Conservation (phyloP, 176 grass and related monocot species). For the Eleusine indica region DNA sequence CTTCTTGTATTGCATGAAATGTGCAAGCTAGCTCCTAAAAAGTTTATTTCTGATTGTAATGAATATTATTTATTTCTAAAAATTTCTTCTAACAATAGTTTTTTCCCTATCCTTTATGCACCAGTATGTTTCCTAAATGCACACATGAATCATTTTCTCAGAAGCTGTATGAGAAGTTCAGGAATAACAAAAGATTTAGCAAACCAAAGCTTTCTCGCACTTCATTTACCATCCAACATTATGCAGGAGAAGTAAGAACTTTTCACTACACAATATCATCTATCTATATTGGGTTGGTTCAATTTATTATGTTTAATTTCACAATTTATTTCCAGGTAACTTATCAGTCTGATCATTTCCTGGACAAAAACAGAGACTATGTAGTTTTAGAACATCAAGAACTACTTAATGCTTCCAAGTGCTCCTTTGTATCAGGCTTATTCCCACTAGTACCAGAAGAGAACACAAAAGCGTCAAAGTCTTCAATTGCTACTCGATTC, state of each 20-base stretch:
- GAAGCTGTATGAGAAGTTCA: conserved; percentile 78
- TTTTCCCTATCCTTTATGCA: conserved; percentile 38
- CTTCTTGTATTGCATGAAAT: conserved; percentile 35
- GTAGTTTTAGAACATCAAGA: conserved; percentile 84
- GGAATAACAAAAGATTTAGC: conserved; percentile 84
- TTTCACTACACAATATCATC: conserved; percentile 19
- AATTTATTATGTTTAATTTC: conserved; percentile 34
- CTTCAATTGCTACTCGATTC: conserved; percentile 80
- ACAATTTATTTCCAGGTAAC: conserved; percentile 60
- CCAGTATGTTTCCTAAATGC: conserved; percentile 86
- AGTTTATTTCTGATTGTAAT: conserved; percentile 33
- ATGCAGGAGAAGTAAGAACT: conserved; percentile 86
- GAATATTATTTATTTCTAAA: conserved; percentile 37
- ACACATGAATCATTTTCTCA: conserved; percentile 83
- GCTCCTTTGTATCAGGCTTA: conserved; percentile 73
- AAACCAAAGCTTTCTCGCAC: conserved; percentile 90
- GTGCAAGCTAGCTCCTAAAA: conserved; percentile 13
- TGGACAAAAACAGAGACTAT: conserved; percentile 98
- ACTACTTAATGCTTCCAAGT: conserved; percentile 83
- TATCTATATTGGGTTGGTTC: conserved; percentile 17
- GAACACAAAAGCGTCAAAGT: conserved; percentile 84
- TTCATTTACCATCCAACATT: conserved; percentile 84
- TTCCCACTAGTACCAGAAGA: conserved; percentile 71
- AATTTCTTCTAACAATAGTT: conserved; percentile 24
- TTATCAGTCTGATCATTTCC: conserved; percentile 82